Evolutionary conservation across 179 eudicot species (phyloP), one percentile per base, ranked within the genome.

Genomic region (Vitellaria paradoxa): DNA sequence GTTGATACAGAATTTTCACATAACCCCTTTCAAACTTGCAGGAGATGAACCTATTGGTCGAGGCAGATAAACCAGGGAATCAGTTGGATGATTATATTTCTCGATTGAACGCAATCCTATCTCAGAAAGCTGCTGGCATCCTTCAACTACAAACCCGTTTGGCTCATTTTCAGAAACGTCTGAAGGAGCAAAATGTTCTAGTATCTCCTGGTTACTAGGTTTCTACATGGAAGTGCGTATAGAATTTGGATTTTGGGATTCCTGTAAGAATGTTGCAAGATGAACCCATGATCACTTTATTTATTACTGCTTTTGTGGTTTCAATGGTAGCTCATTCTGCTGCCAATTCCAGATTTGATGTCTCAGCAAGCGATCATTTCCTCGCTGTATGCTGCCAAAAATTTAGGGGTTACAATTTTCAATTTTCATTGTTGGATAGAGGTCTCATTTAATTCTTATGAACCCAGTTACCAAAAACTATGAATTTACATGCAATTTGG

Each of bases 111-210:
- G 73, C 94, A 67, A 86, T 96, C 76, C 91, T 96, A 11, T 87
- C 97, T 9, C 97, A 93, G 84, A 96, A 93, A 79, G 98, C 99
- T 79, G 88, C 95, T 9, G 98, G 96, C 57, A 89, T 96, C 80
- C 73, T 89, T 53, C 87, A 91, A 72, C 79, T 96, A 59, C 99
- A 96, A 79, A 91, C 80, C 74, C 97, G 87, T 45, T 81, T 93
- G 76, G 93, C 96, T 75, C 88, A 85, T 70, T 96, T 96, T 74
- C 93, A 96, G 78, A 86, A 77, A 59, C 93, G 90, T 15, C 88
- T 96, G 49, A 90, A 88, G 77, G 99, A 96, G 72, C 92, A 91
- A 68, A 89, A 96, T 30, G 93, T 93, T 47, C 81, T 96, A 12
- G 89, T 95, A 50, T 81, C 97, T 67, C 80, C 91, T 21, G 88